phyloP scores from a whole-genome alignment of 805 yeast species.

The Candida suzukii region DNA sequence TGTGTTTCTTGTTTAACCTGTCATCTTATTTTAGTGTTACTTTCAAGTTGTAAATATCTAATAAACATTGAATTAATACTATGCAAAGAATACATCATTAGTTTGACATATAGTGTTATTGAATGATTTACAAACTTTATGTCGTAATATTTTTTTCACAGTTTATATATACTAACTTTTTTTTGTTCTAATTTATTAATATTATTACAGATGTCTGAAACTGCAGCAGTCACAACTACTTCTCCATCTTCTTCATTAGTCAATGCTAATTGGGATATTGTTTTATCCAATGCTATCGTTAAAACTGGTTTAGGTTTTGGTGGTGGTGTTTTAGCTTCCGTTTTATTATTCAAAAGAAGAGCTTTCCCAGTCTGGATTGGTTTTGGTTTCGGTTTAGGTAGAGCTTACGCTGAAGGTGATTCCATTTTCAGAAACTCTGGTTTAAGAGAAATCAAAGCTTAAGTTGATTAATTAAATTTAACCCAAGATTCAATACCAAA shows the following conservation, averaged over 20 bases:
- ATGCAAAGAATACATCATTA: too few species aligned
- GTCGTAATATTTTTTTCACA: too few species aligned
- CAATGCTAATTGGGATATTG: conserved; percentile 77
- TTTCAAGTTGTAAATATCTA: too few species aligned
- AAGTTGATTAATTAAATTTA: conserved; percentile 6
- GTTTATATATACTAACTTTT: background rate
- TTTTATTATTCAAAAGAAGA: conserved; percentile 84
- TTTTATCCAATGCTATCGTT: conserved; percentile 86
- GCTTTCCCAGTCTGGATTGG: conserved; percentile 98
- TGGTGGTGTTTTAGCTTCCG: conserved; percentile 90
- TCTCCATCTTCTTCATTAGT: conserved; percentile 21
- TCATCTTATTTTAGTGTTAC: too few species aligned
- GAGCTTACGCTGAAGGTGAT: conserved; percentile 98
- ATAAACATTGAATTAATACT: too few species aligned
- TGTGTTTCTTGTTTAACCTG: too few species aligned
- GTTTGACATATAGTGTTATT: too few species aligned
- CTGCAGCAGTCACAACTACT: conserved; percentile 10
- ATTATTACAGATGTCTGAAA: conserved; percentile 2
- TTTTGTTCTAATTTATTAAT: too few species aligned
- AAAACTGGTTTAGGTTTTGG: conserved; percentile 96
- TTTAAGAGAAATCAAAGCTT: conserved; percentile 66
- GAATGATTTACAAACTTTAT: too few species aligned
- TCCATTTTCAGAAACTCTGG: conserved; percentile 89
- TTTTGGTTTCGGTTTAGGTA: conserved; percentile 94
- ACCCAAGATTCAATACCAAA: too few species aligned